Conservation (phyloP, 495 filamentous ascomycete species). For the Penicillium subrubescens region DNA sequence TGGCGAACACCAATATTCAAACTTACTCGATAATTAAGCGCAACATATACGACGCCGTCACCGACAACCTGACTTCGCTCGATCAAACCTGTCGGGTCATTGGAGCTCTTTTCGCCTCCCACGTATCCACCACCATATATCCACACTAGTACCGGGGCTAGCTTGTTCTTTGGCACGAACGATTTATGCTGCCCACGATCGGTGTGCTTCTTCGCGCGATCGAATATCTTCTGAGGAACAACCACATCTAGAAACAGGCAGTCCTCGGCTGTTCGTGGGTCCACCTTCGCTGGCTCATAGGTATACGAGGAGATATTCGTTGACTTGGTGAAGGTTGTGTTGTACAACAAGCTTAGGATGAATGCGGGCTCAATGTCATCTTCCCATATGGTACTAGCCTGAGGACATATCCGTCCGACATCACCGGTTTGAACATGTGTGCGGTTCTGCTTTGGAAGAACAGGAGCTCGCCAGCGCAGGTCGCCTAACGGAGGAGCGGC, state of each 20-base stretch:
- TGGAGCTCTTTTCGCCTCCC: slow-evolving; percentile 51
- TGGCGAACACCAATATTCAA: not conserved
- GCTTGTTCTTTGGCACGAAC: slow-evolving; percentile 13
- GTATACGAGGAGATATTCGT: slow-evolving; percentile 33
- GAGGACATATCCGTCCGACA: slow-evolving; percentile 52
- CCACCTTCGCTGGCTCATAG: slow-evolving; percentile 29
- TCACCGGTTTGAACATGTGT: slow-evolving; percentile 46
- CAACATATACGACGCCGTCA: slow-evolving; percentile 60
- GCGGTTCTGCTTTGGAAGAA: slow-evolving; percentile 39
- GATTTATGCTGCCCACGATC: slow-evolving; percentile 18
- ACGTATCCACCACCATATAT: slow-evolving; percentile 63
- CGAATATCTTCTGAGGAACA: slow-evolving; percentile 47
- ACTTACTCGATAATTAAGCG: slow-evolving; percentile 61
- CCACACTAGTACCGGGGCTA: slow-evolving; percentile 60
- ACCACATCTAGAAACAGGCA: slow-evolving; percentile 60
- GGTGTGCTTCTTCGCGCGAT: slow-evolving; percentile 21
- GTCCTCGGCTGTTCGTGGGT: slow-evolving; percentile 56
- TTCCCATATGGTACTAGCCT: slow-evolving; percentile 44
- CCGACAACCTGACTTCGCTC: slow-evolving; percentile 38
- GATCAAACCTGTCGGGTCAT: slow-evolving; percentile 50
- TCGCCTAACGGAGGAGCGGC: slow-evolving; percentile 56
- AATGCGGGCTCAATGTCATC: slow-evolving; percentile 8
- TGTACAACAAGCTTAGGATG: slow-evolving; percentile 32
- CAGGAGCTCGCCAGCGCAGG: slow-evolving; percentile 52
- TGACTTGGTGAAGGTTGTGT: slow-evolving; percentile 33